Evolutionary conservation across 2,329 filamentous ascomycete species (phyloP), one percentile per base, ranked within the genome.

Genomic region (Chaetomium globosum): DNA sequence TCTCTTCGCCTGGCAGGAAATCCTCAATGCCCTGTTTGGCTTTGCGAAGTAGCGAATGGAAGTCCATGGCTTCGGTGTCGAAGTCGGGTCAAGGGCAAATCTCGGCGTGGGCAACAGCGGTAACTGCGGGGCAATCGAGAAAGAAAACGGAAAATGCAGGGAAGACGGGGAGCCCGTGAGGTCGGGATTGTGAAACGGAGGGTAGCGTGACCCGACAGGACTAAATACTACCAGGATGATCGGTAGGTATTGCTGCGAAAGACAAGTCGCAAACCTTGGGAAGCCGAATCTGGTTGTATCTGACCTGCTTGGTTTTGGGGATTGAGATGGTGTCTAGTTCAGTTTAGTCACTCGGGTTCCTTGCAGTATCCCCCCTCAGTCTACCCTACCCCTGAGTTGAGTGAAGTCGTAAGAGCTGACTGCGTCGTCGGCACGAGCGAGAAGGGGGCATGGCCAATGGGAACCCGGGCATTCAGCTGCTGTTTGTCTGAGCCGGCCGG

Each of bases 11-110:
- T 9, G 65, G 58, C 39, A 70, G 43, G 16, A 71, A 49, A 23
- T 78, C 76, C 53, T 80, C 77, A 61, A 83, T 70, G 71, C 74
- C 77, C 51, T 76, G 71, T 69, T 80, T 80, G 62, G 81, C 75
- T 71, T 82, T 81, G 63, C 77, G 67, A 46, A 71, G 60, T 26
- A 72, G 77, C 65, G 82, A 77, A 68, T 84, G 68, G 62, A 71
- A 70, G 59, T 77, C 76, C 79, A 80, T 81, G 60, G 59, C 67
- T 19, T 54, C 39, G 46, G 51, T 16, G 31, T 65, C 12, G 33
- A 31, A 33, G 43, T 64, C 13, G n/a, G 49, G 53, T 63, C 52
- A 16, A 30, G 30, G 28, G 26, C 39, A n/a, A 30, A 55, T 28
- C 31, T 65, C 13, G 23, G 63, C 23, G 51, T 31, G 13, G 46